These are phyloP conservation scores for Meredithiella fracta DNA, from an alignment of 2,329 filamentous ascomycete genomes.

Conservation along the genomic window DNA sequence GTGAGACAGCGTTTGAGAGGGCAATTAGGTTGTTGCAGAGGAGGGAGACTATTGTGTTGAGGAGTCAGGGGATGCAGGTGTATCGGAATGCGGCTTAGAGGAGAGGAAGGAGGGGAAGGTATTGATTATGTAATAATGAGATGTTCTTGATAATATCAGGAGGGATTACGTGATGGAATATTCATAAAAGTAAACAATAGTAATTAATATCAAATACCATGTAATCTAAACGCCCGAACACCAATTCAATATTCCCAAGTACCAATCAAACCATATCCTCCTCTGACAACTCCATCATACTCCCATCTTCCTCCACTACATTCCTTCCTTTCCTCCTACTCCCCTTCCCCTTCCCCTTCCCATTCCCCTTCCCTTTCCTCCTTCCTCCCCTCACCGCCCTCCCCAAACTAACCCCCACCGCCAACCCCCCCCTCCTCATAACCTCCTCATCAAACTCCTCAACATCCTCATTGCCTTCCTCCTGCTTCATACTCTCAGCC, in stretches of 20 bases:
- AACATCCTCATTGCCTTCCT: conserved; percentile 31
- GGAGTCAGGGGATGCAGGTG: conserved; percentile 59
- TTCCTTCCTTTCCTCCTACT: conserved; percentile 14
- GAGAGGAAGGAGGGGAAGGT: background rate
- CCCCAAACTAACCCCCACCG: conserved; percentile 24
- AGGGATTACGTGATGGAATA: too few species aligned
- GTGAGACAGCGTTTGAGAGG: conserved; percentile 68
- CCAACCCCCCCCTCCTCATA: conserved; percentile 19
- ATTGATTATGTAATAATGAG: background rate
- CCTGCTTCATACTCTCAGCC: conserved; percentile 38
- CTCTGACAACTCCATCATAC: conserved; percentile 41
- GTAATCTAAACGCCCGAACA: background rate
- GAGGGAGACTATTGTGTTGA: conserved; percentile 70
- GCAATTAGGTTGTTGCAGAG: conserved; percentile 75
- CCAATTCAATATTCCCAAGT: background rate
- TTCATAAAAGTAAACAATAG: too few species aligned
- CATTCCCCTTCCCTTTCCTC: background rate
- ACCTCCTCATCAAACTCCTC: conserved; percentile 37
- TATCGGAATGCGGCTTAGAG: conserved; percentile 51
- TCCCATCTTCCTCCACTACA: conserved; percentile 25
- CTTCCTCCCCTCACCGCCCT: conserved; percentile 22
- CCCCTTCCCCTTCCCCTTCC: conserved; percentile 18
- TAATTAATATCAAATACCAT: too few species aligned
- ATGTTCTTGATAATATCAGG: background rate
- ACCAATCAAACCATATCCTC: conserved; percentile 24